phyloP scores from a whole-genome alignment of 139 green algal species.

The Mesotaenium endlicherianum region DNA sequence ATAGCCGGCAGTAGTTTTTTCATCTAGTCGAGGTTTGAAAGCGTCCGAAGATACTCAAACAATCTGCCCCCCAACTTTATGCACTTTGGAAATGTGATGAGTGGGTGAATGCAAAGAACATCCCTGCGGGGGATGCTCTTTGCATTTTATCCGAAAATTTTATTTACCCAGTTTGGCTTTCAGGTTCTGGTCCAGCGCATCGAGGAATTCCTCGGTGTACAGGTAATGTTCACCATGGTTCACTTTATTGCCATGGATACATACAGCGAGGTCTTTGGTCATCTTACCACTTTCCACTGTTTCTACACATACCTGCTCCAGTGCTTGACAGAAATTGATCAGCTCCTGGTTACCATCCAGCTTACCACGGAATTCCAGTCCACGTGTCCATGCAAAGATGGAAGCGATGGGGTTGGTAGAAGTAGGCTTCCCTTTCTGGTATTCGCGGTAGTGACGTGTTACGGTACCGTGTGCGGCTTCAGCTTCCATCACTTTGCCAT shows the following conservation, averaged over 20 bases:
- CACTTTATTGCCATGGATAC: conserved; percentile 75
- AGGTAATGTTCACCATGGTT: conserved; percentile 88
- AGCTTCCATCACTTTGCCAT: conserved; percentile 87
- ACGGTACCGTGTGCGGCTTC: conserved; percentile 91
- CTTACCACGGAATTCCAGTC: conserved; percentile 66
- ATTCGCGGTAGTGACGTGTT: conserved; percentile 88
- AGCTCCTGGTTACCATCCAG: conserved; percentile 82
- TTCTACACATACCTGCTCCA: conserved; percentile 80
- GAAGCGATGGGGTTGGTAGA: conserved; percentile 93
- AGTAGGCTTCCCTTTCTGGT: conserved; percentile 88
- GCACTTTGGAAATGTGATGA: no score
- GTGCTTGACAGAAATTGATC: conserved; percentile 67
- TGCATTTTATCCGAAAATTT: no score
- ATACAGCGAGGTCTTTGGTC: conserved; percentile 92
- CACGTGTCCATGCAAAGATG: conserved; percentile 94
- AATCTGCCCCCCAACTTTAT: no score
- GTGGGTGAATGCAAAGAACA: no score
- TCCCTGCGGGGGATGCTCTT: no score
- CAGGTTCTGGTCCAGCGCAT: conserved; percentile 54
- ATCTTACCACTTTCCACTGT: conserved; percentile 80
- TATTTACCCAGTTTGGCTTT: background rate
- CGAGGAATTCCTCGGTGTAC: conserved; percentile 90
- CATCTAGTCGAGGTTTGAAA: no score
- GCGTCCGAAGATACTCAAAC: no score
- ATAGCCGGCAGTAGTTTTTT: no score